Conservation (phyloP, 1,284 basidiomycete genomes). For the Sparassis latifolia region DNA sequence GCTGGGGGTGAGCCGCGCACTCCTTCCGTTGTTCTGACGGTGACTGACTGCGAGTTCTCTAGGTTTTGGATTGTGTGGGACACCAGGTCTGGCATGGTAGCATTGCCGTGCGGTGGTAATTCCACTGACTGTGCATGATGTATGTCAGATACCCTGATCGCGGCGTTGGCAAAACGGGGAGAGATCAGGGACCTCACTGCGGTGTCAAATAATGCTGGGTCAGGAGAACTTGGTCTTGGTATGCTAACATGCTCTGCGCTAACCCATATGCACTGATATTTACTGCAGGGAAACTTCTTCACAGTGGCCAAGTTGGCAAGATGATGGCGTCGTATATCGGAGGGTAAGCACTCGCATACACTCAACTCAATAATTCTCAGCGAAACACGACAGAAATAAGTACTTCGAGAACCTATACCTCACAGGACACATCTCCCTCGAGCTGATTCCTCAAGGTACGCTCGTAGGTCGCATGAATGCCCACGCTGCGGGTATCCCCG, state of each 20-base stretch:
- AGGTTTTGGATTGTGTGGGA: conserved; percentile 79
- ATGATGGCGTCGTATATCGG: conserved; percentile 88
- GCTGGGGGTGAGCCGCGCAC: conserved; percentile 61
- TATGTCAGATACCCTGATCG: conserved; percentile 71
- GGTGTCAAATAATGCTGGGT: conserved; percentile 89
- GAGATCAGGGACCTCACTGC: conserved; percentile 74
- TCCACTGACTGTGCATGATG: background rate
- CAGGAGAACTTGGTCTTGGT: conserved; percentile 77
- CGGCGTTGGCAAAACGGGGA: conserved; percentile 68
- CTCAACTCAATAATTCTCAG: background rate
- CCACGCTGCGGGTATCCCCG: conserved; percentile 92
- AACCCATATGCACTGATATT: background rate
- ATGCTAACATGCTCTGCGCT: conserved; percentile 16
- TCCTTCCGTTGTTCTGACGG: background rate
- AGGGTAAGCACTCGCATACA: conserved; percentile 40
- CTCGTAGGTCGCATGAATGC: conserved; percentile 89
- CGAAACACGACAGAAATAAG: conserved; percentile 54
- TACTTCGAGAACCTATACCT: conserved; percentile 76
- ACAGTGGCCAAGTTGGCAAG: conserved; percentile 74
- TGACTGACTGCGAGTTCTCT: background rate
- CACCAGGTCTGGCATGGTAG: conserved; percentile 45
- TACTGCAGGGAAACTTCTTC: conserved; percentile 65
- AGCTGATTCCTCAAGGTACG: conserved; percentile 88
- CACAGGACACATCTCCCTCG: conserved; percentile 74
- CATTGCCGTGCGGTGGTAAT: too few species aligned